Conservation (phyloP, 495 filamentous ascomycete species). For the Cudoniella acicularis region DNA sequence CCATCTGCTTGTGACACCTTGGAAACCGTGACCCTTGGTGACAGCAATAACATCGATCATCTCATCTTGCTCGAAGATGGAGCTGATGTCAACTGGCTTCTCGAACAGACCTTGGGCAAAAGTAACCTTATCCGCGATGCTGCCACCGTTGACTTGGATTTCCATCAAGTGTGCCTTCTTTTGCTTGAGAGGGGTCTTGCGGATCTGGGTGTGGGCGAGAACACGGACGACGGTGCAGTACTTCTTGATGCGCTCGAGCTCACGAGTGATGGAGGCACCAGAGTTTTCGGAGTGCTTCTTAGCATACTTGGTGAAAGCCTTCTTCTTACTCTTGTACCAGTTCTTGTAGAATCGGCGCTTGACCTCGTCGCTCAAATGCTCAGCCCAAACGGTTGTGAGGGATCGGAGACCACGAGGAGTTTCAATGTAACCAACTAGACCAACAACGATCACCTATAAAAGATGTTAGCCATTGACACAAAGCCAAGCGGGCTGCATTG, state of each 20-base stretch:
- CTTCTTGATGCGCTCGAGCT: constrained; percentile 99
- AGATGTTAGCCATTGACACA: constrained; percentile 60
- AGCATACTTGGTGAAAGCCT: constrained; percentile 99
- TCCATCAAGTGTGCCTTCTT: constrained; percentile 99
- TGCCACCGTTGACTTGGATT: constrained; percentile 99
- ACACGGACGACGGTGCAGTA: constrained; percentile 99
- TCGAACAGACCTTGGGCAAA: constrained; percentile 95
- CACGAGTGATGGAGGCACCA: constrained; percentile 85
- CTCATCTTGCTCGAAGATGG: constrained; percentile 99
- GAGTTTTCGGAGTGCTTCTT: constrained; percentile 96
- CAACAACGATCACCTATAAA: constrained; percentile 92
- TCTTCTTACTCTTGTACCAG: constrained; percentile 99
- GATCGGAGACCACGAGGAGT: constrained; percentile 99
- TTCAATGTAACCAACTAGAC: constrained; percentile 99
- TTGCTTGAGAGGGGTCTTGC: constrained; percentile 98
- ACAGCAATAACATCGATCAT: constrained; percentile 99
- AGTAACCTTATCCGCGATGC: constrained; percentile 90
- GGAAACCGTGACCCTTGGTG: constrained; percentile 98
- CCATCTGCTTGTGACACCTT: constrained; percentile 96
- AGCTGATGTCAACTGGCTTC: constrained; percentile 89
- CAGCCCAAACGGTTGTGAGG: constrained; percentile 98
- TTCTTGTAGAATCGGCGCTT: constrained; percentile 99
- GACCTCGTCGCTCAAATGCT: constrained; percentile 97
- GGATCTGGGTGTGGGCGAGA: constrained; percentile 98
- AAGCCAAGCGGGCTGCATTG: constrained; percentile 57